Conservation (phyloP, 257 asterid genomes). For the Rehmannia glutinosa region DNA sequence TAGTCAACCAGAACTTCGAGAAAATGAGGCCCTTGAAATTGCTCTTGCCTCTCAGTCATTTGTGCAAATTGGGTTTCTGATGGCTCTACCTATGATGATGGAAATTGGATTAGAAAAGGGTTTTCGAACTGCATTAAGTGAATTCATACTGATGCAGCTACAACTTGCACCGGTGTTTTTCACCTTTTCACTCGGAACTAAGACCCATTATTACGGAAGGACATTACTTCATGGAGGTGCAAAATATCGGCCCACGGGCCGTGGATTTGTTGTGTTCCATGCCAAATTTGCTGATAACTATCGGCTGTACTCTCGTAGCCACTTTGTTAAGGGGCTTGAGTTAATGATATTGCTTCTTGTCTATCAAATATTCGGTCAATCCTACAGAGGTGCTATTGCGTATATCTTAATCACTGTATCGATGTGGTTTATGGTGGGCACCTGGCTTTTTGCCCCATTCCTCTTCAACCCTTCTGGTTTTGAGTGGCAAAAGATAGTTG, state of each 20-base stretch:
- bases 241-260: constrained; percentile 89
- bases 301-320: constrained; percentile 96
- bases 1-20: constrained; percentile 51
- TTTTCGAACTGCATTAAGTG: constrained; percentile 90
- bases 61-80: constrained; percentile 90
- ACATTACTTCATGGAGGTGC: constrained; percentile 98
- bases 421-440: constrained; percentile 98
- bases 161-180: constrained; percentile 97
- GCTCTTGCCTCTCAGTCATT: constrained; percentile 96
- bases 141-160: constrained; percentile 87
- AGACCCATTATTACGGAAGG: constrained; percentile 89
- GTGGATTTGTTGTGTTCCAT: constrained; percentile 97
- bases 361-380: constrained; percentile 77
- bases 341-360: constrained; percentile 79
- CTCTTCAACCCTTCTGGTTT: constrained; percentile 98
- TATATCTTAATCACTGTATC: constrained; percentile 81
- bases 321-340: constrained; percentile 93
- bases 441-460: constrained; percentile 98
- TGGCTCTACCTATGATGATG: constrained; percentile 99
- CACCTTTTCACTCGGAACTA: constrained; percentile 95
- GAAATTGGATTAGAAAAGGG: constrained; percentile 95
- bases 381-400: constrained; percentile 65
- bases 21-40: constrained; percentile 75
- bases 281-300: constrained; percentile 96
- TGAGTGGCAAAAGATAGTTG: constrained; percentile 99